Evolutionary conservation across 768 basidiomycete species (phyloP).

Genomic region (Floccularia luteovirens): DNA sequence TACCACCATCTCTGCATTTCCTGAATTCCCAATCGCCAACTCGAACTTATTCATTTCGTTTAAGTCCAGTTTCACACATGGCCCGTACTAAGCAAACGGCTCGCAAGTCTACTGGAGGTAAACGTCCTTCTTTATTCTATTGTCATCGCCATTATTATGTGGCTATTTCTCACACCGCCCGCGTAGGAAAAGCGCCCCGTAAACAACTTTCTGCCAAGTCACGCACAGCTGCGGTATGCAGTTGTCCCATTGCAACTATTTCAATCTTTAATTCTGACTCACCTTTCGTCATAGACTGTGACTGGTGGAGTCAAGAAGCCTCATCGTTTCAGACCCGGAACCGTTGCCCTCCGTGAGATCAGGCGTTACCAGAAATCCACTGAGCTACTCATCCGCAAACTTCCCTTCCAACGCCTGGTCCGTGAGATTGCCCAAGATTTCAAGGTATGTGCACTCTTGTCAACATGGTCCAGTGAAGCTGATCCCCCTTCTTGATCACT

Average conservation of each 20-base stretch:
- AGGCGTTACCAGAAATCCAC: conserved; percentile 59
- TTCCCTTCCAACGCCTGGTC: conserved; percentile 67
- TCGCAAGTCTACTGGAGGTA: conserved; percentile 72
- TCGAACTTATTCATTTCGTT: conserved; percentile 3
- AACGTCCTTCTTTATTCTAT: conserved; percentile 3
- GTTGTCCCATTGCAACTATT: conserved; percentile 7
- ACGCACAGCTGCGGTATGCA: conserved; percentile 45
- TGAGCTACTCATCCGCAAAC: conserved; percentile 57
- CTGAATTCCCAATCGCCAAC: conserved; percentile 4
- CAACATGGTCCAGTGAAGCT: conserved; percentile 66
- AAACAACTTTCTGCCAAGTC: conserved; percentile 55
- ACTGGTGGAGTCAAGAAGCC: conserved; percentile 86
- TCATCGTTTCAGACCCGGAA: conserved; percentile 76
- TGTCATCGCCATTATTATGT: not conserved
- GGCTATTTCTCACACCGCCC: not conserved
- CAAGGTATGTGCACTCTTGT: no score
- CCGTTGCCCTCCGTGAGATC: conserved; percentile 73
- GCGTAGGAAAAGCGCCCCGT: conserved; percentile 48
- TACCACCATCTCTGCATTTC: conserved; percentile 14
- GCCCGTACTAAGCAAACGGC: conserved; percentile 74
- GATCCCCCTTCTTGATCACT: not conserved
- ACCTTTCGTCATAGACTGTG: conserved; percentile 25
- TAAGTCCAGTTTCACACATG: conserved; percentile 28
- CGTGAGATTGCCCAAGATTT: no score
- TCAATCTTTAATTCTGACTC: not conserved